A percentile compares a stretch with the other conserved stretches of the same genome.
phyloP scores from a whole-genome alignment of 495 filamentous ascomycete species.

The Podospora fimiseda region DNA sequence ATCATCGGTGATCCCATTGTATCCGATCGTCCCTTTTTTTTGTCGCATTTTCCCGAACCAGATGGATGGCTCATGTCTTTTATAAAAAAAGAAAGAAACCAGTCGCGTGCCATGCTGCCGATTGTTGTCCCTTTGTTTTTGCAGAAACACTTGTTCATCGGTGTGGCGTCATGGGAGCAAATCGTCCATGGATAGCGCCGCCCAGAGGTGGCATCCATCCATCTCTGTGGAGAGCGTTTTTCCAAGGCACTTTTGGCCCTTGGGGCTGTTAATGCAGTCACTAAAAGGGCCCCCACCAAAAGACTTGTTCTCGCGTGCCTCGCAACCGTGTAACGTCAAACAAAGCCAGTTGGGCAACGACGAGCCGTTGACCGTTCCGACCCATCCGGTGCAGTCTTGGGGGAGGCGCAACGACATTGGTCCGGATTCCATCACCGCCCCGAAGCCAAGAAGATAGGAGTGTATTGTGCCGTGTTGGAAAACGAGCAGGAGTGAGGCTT shows the following conservation, averaged over 20 bases:
- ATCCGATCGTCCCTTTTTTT: no score
- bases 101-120: not conserved
- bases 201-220: not conserved
- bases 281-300: not conserved
- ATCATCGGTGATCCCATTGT: no score
- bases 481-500: no score
- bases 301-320: no score
- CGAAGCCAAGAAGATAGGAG: not conserved
- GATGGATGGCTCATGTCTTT: no score
- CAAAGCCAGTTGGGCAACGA: not conserved
- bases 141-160: no score
- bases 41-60: no score
- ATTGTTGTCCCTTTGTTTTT: not conserved
- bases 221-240: not conserved
- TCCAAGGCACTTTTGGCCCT: not conserved
- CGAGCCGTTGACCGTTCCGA: not conserved
- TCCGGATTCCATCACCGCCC: not conserved
- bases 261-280: not conserved
- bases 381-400: not conserved
- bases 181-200: not conserved
- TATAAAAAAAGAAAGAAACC: no score
- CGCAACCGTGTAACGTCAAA: not conserved
- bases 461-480: not conserved
- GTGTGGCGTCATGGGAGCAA: not conserved
- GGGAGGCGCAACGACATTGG: not conserved